phyloP scores from a whole-genome alignment of 2,329 filamentous ascomycete genomes.

The Aspergillaceae sp. region DNA sequence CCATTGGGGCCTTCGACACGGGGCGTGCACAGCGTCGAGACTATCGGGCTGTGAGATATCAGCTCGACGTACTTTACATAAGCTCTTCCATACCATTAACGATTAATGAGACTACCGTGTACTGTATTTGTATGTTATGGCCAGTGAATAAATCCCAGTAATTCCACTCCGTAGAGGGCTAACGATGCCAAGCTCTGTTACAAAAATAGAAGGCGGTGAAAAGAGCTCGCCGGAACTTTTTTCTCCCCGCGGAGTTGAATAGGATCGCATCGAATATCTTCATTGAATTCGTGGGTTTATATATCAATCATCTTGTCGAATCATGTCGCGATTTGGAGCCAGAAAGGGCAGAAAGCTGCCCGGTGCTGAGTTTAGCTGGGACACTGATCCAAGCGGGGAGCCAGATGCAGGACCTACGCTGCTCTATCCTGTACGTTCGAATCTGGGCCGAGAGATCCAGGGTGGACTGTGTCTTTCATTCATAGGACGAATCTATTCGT shows the following conservation, averaged over 20 bases:
- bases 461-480: too few relatives aligned
- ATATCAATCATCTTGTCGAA: neutral
- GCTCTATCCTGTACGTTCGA: slow-evolving; percentile 37
- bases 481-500: too few relatives aligned
- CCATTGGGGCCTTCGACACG: slow-evolving; percentile 30
- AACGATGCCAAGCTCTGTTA: neutral
- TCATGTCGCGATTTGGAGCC: slow-evolving; percentile 32
- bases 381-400: slow-evolving; percentile 31
- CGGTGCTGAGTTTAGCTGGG: slow-evolving; percentile 36
- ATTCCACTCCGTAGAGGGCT: neutral
- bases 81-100: slow-evolving; percentile 1
- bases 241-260: slow-evolving; percentile 4
- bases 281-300: neutral
- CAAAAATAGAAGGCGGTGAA: slow-evolving; percentile 15
- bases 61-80: neutral
- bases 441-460: too few relatives aligned
- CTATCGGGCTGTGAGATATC: slow-evolving; percentile 23
- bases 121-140: neutral
- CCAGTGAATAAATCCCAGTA: neutral
- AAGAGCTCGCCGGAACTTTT: slow-evolving; percentile 12
- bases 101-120: neutral
- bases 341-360: slow-evolving; percentile 32
- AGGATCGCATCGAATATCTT: neutral
- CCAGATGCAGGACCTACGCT: slow-evolving; percentile 38
- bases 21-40: slow-evolving; percentile 26